Evolutionary conservation across 371 early-diverging fungal species (phyloP).

Genomic region (Mortierella sp.): DNA sequence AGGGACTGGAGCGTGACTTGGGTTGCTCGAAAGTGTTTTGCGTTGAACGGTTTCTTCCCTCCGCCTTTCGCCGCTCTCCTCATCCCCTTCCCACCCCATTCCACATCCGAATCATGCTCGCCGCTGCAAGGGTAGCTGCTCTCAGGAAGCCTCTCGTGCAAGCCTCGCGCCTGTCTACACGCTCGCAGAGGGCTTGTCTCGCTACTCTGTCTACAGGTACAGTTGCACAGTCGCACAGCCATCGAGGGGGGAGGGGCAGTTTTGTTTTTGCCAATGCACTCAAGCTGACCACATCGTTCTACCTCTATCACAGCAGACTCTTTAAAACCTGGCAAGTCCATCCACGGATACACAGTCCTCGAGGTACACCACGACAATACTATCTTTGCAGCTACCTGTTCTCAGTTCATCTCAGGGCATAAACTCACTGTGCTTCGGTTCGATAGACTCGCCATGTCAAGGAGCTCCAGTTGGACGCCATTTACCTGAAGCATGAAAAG

Average conservation of each 20-base stretch:
- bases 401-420: neutral
- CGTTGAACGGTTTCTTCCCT: neutral
- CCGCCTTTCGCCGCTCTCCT: neutral
- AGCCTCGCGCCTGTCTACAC: conserved; percentile 19
- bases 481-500: conserved; percentile 73
- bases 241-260: neutral
- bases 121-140: conserved; percentile 41
- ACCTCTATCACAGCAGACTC: conserved; percentile 19
- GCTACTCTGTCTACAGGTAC: conserved; percentile 26
- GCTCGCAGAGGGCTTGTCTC: conserved; percentile 34
- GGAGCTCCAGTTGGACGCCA: conserved; percentile 77
- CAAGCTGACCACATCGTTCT: neutral
- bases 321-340: conserved; percentile 44
- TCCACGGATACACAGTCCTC: conserved; percentile 50
- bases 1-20: neutral
- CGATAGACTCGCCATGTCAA: conserved; percentile 46
- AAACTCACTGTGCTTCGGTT: neutral
- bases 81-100: conserved; percentile 1
- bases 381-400: neutral
- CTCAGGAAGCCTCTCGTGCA: conserved; percentile 19
- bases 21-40: neutral
- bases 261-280: neutral
- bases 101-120: conserved; percentile 36
- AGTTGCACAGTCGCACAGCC: neutral
- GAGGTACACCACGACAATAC: no score